Evolutionary conservation across 164 flowering plant genomes (phyloP).

Genomic region (Annona squamosa): DNA sequence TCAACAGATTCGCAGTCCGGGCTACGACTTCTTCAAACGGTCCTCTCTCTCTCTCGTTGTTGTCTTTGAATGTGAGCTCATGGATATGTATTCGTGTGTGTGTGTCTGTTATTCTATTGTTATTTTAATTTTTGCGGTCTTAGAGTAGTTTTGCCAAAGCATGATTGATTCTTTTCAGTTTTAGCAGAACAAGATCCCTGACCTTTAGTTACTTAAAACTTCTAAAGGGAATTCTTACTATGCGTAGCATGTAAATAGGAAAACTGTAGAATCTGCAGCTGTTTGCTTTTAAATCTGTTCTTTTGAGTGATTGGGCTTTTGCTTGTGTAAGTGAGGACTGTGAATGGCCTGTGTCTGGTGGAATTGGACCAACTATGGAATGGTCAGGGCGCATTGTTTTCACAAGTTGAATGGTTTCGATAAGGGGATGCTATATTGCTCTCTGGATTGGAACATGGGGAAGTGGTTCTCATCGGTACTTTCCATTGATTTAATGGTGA

Average conservation of each 20-base stretch:
- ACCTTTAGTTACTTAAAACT: not conserved
- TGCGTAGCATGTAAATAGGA: too few relatives aligned
- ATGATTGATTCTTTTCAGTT: not conserved
- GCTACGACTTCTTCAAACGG: conserved; percentile 40
- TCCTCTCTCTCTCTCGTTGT: conserved; percentile 8
- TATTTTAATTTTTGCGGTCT: not conserved
- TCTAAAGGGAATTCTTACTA: not conserved
- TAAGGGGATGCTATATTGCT: not conserved
- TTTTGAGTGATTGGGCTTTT: not conserved
- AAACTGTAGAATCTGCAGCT: not conserved
- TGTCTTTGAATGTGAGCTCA: not conserved
- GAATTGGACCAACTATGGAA: not conserved
- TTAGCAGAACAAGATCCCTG: not conserved
- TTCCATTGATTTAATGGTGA: not conserved
- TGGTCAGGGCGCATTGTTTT: not conserved
- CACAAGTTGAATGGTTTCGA: not conserved
- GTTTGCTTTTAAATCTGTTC: not conserved
- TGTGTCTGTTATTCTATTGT: not conserved
- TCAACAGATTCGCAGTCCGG: conserved; percentile 26
- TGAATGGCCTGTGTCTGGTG: not conserved
- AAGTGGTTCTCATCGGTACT: not conserved
- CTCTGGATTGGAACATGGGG: not conserved
- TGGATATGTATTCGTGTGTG: not conserved
- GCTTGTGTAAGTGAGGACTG: not conserved
- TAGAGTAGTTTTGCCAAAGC: not conserved